Evolutionary conservation across 2,329 filamentous ascomycete species (phyloP), one percentile per base, ranked within the genome.

Genomic region (Dryadomyces quercus-mongolicae): DNA sequence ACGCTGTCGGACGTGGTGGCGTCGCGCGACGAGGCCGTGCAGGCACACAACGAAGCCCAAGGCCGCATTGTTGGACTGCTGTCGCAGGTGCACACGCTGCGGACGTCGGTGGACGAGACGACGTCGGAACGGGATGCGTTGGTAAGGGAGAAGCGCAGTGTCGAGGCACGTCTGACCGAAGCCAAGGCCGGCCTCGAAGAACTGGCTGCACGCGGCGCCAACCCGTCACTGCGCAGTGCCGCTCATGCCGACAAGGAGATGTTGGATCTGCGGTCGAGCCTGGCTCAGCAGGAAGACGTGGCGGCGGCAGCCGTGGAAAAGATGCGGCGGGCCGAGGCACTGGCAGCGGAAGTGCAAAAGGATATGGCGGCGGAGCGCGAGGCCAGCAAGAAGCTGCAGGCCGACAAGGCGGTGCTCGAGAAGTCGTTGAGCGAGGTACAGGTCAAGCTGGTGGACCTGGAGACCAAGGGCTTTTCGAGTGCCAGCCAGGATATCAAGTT

Each of bases 381-480:
- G 65, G 79, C 80, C 38, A 90, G 84, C 62, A 82, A 85, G 5
- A 81, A 86, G 61, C 75, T 97, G 54, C 88, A 93, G 67, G 91
- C 91, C 66, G 88, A 95, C 61, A 97, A 96, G 72, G 88, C 87
- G 3, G 79, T 79, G 0, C 74, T 98, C 45, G 93, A 97, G 72
- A 96, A 95, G 74, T 82, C 80, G 54, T 75, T 95, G 51, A 95
- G 91, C 67, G 92, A 98, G 67, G 77, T 92, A 25, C 92, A 97
- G 69, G 80, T 97, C 53, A 84, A 84, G 64, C 81, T 95, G 54
- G 85, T 98, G 52, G 93, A 97, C 66, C 77, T 97, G 9, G 92
- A 98, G 72, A 97, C 93, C 46, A 97, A 97, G 74, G 90, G 91
- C 53, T 97, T 95, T 71, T 93, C 91, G 20, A 94, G 85, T 60